Percentiles rank a stretch among this genome's conserved stretches.
These are phyloP conservation scores for Magnaporthiopsis incrustans DNA, from an alignment of 2,329 filamentous ascomycete species.

Conservation along the genomic window DNA sequence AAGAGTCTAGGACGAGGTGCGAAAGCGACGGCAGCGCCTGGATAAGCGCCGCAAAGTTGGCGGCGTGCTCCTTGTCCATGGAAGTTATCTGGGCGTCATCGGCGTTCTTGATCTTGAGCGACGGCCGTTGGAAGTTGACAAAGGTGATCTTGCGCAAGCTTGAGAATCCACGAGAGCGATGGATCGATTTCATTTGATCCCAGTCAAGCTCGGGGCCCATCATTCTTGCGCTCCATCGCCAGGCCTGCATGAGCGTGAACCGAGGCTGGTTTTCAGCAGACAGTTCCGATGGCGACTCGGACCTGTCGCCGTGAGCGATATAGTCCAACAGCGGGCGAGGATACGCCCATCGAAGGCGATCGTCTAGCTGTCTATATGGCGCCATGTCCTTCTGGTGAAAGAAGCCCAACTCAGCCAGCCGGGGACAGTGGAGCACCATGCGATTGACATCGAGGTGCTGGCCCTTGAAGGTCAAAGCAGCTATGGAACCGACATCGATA, in stretches of 20 bases:
- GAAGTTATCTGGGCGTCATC: slow-evolving; percentile 35
- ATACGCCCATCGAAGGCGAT: slow-evolving; percentile 61
- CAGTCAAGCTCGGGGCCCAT: slow-evolving; percentile 37
- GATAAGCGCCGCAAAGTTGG: slow-evolving; percentile 37
- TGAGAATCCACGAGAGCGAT: slow-evolving; percentile 48
- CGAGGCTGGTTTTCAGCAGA: neutral
- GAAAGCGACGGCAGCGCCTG: slow-evolving; percentile 52
- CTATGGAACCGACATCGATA: slow-evolving; percentile 55
- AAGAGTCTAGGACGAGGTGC: slow-evolving; percentile 67
- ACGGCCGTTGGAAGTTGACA: slow-evolving; percentile 55
- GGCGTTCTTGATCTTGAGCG: slow-evolving; percentile 32
- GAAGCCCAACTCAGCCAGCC: slow-evolving; percentile 62
- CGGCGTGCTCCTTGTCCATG: slow-evolving; percentile 22
- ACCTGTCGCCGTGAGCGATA: slow-evolving; percentile 34
- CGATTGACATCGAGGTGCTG: slow-evolving; percentile 35
- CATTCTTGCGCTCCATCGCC: slow-evolving; percentile 54
- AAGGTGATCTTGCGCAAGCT: slow-evolving; percentile 49
- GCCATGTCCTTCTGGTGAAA: slow-evolving; percentile 62
- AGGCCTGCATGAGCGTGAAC: slow-evolving; percentile 34
- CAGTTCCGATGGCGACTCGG: neutral
- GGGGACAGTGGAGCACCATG: slow-evolving; percentile 57
- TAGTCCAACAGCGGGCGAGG: slow-evolving; percentile 56
- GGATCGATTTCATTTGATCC: slow-evolving; percentile 41
- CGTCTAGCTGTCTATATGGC: slow-evolving; percentile 53
- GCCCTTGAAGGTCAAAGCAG: slow-evolving; percentile 44